Conservation (phyloP, 805 yeast species). For the Kuraishia ogatae region DNA sequence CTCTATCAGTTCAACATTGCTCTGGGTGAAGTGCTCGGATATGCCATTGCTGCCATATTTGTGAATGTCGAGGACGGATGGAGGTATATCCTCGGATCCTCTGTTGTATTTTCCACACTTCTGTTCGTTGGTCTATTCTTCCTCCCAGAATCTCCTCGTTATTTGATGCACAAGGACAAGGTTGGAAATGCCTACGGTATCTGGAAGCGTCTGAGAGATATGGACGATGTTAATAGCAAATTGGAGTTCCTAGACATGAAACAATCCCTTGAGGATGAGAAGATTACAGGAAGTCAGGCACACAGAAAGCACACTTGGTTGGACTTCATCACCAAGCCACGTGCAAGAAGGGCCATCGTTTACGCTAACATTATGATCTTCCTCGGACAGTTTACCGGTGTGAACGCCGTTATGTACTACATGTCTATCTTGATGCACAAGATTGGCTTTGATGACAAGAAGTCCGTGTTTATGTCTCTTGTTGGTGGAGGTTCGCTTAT, state of each 20-base stretch:
- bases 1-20: constrained; percentile 59
- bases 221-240: constrained; percentile 30
- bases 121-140: constrained; percentile 42
- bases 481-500: constrained; percentile 61
- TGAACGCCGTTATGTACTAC: constrained; percentile 59
- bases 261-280: constrained; percentile 40
- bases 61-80: constrained; percentile 48
- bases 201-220: constrained; percentile 49
- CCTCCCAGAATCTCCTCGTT: constrained; percentile 57
- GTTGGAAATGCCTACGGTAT: constrained; percentile 44
- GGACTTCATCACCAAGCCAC: constrained; percentile 45
- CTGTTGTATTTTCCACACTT: constrained; percentile 47
- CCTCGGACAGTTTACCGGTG: constrained; percentile 61
- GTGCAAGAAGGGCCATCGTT: constrained; percentile 53
- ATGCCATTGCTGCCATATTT: constrained; percentile 55
- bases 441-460: constrained; percentile 44
- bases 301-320: constrained; percentile 29
- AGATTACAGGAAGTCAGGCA: constrained; percentile 25
- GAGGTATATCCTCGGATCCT: constrained; percentile 60
- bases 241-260: constrained; percentile 52
- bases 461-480: constrained; percentile 56
- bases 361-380: constrained; percentile 50
- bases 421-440: constrained; percentile 47
- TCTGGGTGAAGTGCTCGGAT: constrained; percentile 58
- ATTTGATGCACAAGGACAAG: constrained; percentile 40